Evolutionary conservation across 805 yeast genomes (phyloP).

Genomic region (Ogataea paraovalis): DNA sequence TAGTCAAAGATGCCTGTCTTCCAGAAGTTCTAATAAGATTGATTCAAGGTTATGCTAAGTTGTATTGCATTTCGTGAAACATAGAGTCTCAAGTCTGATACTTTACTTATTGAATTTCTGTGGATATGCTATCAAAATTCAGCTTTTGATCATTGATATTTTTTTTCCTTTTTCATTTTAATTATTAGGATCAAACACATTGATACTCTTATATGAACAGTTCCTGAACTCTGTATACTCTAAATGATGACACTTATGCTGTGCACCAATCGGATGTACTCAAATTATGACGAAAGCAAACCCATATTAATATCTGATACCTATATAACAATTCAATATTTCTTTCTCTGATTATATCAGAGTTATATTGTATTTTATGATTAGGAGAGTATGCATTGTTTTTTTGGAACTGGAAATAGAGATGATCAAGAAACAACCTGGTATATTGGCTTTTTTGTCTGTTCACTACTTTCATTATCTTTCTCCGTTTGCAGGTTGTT

Average conservation of each 20-base stretch:
- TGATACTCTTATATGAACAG: not conserved
- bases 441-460: no score
- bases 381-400: not conserved
- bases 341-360: not conserved
- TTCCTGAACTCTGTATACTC: slow-evolving; percentile 1
- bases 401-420: not conserved
- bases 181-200: no score
- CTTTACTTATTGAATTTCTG: not conserved
- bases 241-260: slow-evolving; percentile 33
- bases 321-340: not conserved
- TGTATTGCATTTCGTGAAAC: not conserved
- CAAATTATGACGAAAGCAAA: slow-evolving; percentile 29
- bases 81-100: slow-evolving; percentile 9
- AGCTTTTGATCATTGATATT: not conserved
- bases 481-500: no score
- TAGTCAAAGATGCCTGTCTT: no score
- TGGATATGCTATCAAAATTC: no score
- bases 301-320: slow-evolving; percentile 12
- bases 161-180: no score
- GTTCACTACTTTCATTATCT: no score
- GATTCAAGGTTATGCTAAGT: not conserved
- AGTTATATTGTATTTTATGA: not conserved
- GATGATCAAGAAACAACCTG: no score
- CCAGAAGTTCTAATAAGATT: not conserved
- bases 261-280: slow-evolving; percentile 37